Conservation (phyloP, 495 filamentous ascomycete genomes). For the Aspergillus olivimuriae region DNA sequence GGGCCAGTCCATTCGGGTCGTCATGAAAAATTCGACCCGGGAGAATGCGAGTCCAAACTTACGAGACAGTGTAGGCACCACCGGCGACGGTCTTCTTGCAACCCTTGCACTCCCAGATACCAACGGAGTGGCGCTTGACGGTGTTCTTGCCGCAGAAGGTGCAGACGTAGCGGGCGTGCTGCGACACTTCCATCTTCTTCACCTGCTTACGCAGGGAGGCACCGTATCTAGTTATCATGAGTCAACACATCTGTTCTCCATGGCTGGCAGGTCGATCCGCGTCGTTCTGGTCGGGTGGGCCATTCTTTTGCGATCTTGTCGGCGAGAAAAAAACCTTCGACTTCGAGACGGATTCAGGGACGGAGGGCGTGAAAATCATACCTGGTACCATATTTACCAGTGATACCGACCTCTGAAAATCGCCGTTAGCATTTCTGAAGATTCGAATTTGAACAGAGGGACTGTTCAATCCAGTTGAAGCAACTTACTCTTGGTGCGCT, state of each 20-base stretch:
- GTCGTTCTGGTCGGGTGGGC: background rate
- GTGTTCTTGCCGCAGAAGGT: constrained; percentile 95
- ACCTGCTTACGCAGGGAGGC: constrained; percentile 99
- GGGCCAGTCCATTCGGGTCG: background rate
- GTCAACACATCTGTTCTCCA: constrained; percentile 24
- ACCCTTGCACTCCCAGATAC: constrained; percentile 93
- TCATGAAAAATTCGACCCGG: background rate
- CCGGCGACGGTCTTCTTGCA: constrained; percentile 95
- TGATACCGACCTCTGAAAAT: constrained; percentile 72
- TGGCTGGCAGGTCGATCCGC: background rate
- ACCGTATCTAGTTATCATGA: constrained; percentile 67
- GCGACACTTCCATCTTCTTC: constrained; percentile 99
- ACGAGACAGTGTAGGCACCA: constrained; percentile 96
- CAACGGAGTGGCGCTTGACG: constrained; percentile 85
- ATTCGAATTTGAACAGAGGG: too few species aligned
- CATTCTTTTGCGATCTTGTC: too few species aligned
- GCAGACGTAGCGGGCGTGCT: constrained; percentile 84
- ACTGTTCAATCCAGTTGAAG: background rate
- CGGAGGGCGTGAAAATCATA: constrained; percentile 33
- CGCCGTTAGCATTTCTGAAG: constrained; percentile 28
- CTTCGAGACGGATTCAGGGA: constrained; percentile 19
- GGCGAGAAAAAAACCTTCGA: constrained; percentile 17
- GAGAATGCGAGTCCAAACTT: constrained; percentile 40
- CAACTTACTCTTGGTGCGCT: constrained; percentile 80
- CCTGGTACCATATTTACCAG: constrained; percentile 66